Base-by-base conservation (phyloP, 2,329 filamentous ascomycete species). In the Alternaria brassicae region DNA sequence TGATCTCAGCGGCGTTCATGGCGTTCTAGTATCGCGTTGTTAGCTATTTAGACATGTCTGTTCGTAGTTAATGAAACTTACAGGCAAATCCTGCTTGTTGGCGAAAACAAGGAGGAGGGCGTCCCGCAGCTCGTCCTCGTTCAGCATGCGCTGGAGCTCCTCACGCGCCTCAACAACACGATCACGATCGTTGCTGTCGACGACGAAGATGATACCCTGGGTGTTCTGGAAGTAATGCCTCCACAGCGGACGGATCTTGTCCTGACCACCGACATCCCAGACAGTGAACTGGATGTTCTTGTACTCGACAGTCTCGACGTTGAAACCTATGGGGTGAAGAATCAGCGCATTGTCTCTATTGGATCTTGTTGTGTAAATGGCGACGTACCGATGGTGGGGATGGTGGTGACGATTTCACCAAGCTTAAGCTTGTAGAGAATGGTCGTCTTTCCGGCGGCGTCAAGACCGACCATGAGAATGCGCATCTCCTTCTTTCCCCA, bases 261-360 rank as follows among this genome's bases (percentile, higher is more conserved):
- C 94, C 85, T 98, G 94, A 67, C 94, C 94, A 81, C 94, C 94
- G 61, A 98, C 94, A 84, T 98, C 94, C 94, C 94, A 98, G 65
- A 98, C 94, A 75, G 96, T 98, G 85, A 98, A 98, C 82, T 97
- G 96, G 81, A 97, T 93, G 80, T 98, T 98, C 87, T 97, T 97
- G 85, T 97, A 97, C 70, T 93, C 96, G 74, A 98, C 93, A 4
- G 93, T 96, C 85, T 98, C 94, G 80, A 98, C 95, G 86, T 98
- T 98, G 87, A 98, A 98, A 71, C 94, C 82, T 83, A 70, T 49
- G 40, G 8, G 21, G 23, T 54, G 53, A 39, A 21, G 50, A 53
- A 68, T 77, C 64, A 77, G 73, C 69, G 64, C 62, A 50, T 56
- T 53, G 37, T 45, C 42, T 34, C 21, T 34, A 39, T 51, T 44